phyloP scores from a whole-genome alignment of 305 asterid species.

The Fraxinus dipetala region DNA sequence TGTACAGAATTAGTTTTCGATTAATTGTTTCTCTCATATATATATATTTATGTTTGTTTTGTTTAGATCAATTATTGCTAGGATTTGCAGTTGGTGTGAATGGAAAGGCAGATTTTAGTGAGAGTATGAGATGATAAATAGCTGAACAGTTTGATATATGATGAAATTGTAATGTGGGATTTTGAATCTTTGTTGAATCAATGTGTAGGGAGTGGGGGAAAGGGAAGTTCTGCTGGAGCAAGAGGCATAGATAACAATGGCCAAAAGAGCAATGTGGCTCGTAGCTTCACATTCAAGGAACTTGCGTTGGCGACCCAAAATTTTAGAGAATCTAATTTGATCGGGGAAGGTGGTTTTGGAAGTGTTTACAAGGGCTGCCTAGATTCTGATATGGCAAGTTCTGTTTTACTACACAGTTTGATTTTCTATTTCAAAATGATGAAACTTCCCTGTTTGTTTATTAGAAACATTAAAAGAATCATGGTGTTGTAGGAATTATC shows the following conservation, averaged over 20 bases:
- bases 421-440: background rate
- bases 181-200: conserved; percentile 7
- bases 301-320: conserved; percentile 79
- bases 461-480: background rate
- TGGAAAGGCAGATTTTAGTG: conserved; percentile 35
- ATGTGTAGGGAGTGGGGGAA: conserved; percentile 40
- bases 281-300: conserved; percentile 76
- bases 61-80: conserved; percentile 11
- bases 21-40: background rate
- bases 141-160: background rate
- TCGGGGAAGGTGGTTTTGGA: conserved; percentile 93
- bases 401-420: background rate
- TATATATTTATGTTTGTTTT: conserved; percentile 2
- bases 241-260: conserved; percentile 37
- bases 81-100: conserved; percentile 40
- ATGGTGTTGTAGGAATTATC: background rate
- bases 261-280: conserved; percentile 51
- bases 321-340: conserved; percentile 66
- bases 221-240: conserved; percentile 34
- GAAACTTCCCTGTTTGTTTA: background rate
- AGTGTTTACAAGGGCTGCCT: conserved; percentile 73
- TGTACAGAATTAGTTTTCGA: background rate
- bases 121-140: conserved; percentile 30
- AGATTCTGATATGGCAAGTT: conserved; percentile 60
- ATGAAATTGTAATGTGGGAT: conserved; percentile 1